A percentile compares a stretch with the other conserved stretches of the same genome.
Conservation (phyloP, 257 asterid species). For the Solanum pinnatisectum region DNA sequence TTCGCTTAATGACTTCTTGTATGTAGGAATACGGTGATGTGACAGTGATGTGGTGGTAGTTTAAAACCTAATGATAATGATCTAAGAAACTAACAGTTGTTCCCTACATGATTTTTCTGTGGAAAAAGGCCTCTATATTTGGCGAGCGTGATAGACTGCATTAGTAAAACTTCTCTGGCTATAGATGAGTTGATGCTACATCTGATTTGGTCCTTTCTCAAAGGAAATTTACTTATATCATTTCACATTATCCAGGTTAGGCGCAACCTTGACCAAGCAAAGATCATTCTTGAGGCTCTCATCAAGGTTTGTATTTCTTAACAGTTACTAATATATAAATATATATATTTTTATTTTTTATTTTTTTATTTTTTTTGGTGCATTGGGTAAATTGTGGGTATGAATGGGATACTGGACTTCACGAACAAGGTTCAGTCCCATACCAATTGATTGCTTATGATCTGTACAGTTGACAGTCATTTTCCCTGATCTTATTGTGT, state of each 20-base stretch:
- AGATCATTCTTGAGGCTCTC: conserved; percentile 70
- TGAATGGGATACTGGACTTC: background rate
- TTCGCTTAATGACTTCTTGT: background rate
- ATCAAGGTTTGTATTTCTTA: conserved; percentile 48
- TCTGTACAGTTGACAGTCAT: background rate
- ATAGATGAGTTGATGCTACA: background rate
- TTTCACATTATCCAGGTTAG: conserved; percentile 58
- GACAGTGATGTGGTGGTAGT: background rate
- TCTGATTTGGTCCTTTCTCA: background rate
- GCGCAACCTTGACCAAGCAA: conserved; percentile 97
- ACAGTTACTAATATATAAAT: background rate
- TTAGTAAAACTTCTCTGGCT: background rate
- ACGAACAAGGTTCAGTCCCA: background rate
- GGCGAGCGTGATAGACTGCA: background rate
- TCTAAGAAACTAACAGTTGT: background rate
- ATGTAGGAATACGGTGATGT: background rate
- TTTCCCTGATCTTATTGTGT: conserved; percentile 4
- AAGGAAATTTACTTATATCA: background rate
- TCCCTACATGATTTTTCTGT: background rate
- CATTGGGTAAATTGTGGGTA: background rate
- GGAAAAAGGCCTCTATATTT: background rate
- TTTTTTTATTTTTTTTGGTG: too few species aligned
- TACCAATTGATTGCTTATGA: background rate
- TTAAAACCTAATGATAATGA: background rate
- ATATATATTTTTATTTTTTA: background rate